A percentile compares a stretch with the other conserved stretches of the same genome.
Evolutionary conservation across 345 rosid genomes (phyloP).

Genomic region (Pugionium dolabratum): DNA sequence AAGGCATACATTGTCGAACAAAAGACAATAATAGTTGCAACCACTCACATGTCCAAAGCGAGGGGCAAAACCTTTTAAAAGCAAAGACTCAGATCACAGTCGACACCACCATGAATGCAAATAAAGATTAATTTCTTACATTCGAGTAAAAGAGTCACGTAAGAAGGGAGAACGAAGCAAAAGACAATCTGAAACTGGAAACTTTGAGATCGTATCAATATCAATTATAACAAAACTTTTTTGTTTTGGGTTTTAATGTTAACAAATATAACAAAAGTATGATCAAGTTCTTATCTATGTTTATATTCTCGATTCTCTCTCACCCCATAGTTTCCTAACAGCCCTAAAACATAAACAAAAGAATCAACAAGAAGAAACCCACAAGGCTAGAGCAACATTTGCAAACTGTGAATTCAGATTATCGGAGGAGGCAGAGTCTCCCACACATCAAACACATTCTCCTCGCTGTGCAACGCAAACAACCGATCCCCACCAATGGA

Average conservation of each 20-base stretch:
- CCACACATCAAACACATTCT: slow-evolving; percentile 93
- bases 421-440: slow-evolving; percentile 78
- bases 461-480: slow-evolving; percentile 89
- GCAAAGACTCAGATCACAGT: not conserved
- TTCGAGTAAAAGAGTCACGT: too few relatives aligned
- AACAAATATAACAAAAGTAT: too few relatives aligned
- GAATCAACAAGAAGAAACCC: slow-evolving; percentile 32
- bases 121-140: too few relatives aligned
- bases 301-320: too few relatives aligned
- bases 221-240: too few relatives aligned
- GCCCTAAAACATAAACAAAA: slow-evolving; percentile 25
- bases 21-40: slow-evolving; percentile 45
- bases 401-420: slow-evolving; percentile 38
- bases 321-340: slow-evolving; percentile 26
- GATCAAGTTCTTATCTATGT: too few relatives aligned
- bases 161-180: too few relatives aligned
- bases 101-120: too few relatives aligned
- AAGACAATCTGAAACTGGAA: too few relatives aligned
- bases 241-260: too few relatives aligned
- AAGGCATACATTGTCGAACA: not conserved
- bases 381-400: too few relatives aligned
- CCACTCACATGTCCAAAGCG: slow-evolving; percentile 46
- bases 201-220: too few relatives aligned
- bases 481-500: slow-evolving; percentile 88
- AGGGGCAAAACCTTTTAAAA: not conserved